These are phyloP conservation scores for Cladobotryum protrusum DNA, from an alignment of 2,329 filamentous ascomycete genomes.

Conservation along the genomic window DNA sequence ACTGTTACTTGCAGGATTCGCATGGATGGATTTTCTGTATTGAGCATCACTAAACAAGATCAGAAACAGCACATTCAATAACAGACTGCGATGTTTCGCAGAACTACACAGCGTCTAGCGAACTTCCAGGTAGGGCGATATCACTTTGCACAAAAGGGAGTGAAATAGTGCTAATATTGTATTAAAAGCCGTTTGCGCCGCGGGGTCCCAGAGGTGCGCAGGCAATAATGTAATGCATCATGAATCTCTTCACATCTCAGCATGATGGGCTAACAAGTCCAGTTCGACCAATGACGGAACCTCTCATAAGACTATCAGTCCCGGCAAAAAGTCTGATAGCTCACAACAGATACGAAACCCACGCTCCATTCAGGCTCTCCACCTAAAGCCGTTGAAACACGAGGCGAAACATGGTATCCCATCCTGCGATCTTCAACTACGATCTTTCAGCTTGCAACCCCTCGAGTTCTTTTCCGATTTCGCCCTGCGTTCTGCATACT, in stretches of 20 bases:
- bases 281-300: neutral
- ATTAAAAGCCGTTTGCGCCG: neutral
- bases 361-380: slow-evolving; percentile 75
- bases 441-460: slow-evolving; percentile 84
- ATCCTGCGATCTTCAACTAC: slow-evolving; percentile 83
- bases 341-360: slow-evolving; percentile 51
- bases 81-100: neutral
- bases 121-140: neutral
- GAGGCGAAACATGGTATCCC: slow-evolving; percentile 70
- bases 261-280: neutral
- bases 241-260: neutral
- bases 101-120: neutral
- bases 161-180: neutral
- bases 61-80: neutral
- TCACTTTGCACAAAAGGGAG: too few species aligned
- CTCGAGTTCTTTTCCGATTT: slow-evolving; percentile 95
- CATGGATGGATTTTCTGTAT: too few species aligned
- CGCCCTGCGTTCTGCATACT: slow-evolving; percentile 89
- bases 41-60: too few species aligned
- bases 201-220: neutral
- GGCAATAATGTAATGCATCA: neutral
- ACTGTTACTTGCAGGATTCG: too few species aligned
- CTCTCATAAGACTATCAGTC: neutral
- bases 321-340: slow-evolving; percentile 2
- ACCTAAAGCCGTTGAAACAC: slow-evolving; percentile 76